Evolutionary conservation across 352 stramenopile species (phyloP).

Genomic region (Pythium aquatile): DNA sequence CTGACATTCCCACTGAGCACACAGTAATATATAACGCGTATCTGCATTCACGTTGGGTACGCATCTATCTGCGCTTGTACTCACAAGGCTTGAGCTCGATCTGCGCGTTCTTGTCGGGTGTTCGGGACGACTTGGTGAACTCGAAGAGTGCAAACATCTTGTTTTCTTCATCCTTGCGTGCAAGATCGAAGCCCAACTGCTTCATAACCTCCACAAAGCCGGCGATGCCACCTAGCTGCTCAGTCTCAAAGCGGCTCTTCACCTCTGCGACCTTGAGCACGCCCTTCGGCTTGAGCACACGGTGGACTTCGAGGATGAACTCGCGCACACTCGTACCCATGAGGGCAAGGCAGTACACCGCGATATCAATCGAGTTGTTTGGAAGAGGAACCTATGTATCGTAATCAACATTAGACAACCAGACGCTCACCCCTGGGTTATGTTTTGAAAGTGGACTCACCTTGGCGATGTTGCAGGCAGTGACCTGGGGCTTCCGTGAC

Average conservation of each 20-base stretch:
- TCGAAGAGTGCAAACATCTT: slow-evolving; percentile 89
- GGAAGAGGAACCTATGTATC: slow-evolving; percentile 87
- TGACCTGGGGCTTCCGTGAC: slow-evolving; percentile 87
- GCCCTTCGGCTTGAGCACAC: slow-evolving; percentile 93
- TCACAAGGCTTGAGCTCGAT: slow-evolving; percentile 85
- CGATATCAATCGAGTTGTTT: slow-evolving; percentile 91
- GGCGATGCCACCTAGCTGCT: slow-evolving; percentile 57
- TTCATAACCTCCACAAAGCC: slow-evolving; percentile 62
- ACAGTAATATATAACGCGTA: slow-evolving; percentile 2
- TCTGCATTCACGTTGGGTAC: background rate
- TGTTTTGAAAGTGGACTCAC: slow-evolving; percentile 28
- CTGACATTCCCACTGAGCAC: slow-evolving; percentile 2
- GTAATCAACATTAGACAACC: slow-evolving; percentile 14
- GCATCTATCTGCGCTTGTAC: slow-evolving; percentile 76
- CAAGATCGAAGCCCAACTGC: slow-evolving; percentile 69
- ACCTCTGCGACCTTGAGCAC: slow-evolving; percentile 87
- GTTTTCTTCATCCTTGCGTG: slow-evolving; percentile 73
- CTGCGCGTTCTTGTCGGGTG: slow-evolving; percentile 40
- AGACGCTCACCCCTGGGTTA: background rate
- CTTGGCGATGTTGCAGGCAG: slow-evolving; percentile 97
- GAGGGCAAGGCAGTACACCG: slow-evolving; percentile 96
- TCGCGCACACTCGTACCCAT: slow-evolving; percentile 98
- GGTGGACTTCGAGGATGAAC: slow-evolving; percentile 95
- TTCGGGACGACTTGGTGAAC: slow-evolving; percentile 65
- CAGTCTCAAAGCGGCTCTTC: slow-evolving; percentile 81